Evolutionary conservation across 495 filamentous ascomycete species (phyloP), one percentile per base, ranked within the genome.

Genomic region (Bacidia gigantensis): DNA sequence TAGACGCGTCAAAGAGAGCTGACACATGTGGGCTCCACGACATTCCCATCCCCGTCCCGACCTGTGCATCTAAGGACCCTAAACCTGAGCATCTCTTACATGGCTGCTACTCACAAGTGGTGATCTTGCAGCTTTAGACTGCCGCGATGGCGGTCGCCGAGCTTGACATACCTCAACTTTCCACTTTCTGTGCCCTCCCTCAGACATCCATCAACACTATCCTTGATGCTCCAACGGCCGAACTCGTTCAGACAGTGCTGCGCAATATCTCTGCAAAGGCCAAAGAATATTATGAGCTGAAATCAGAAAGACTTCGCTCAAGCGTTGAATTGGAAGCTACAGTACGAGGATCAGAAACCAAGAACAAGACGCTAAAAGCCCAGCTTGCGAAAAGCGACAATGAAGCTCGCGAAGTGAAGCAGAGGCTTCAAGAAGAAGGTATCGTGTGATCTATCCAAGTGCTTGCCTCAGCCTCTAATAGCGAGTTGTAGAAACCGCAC

Each of bases 281-380:
- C 25, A 83, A 78, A 45, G 89, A 95, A 57, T 76, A 77, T 57
- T 87, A 95, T 58, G 76, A 80, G 38, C 66, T 90, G 12, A 80
- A 78, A 54, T 81, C 89, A 5, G 83, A 92, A 42, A 95, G 94
- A 65, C 75, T 94, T 42, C 83, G 83, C 48, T 64, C 84, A 14
- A 86, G 89, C 52, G 87, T 97, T n/a, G 92, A 97, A 69, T 72
- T 97, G 10, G 92, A 97, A 64, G 89, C 84, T 67, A 80, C 82
- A 23, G 81, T 93, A 14, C 81, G 86, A 38, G 81, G 74, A 52
- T 81, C 80, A 39, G 90, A 97, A 61, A 80, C 83, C 14, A 84
- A 86, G 64, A 77, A 80, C 59, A 82, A 88, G 58, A 79, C 80
- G 17, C 76, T 94, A 68, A 94, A 89, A 63, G 70, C 74, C 32